Evolutionary conservation across 768 basidiomycete genomes (phyloP), one percentile per base, ranked within the genome.

Genomic region (Lactarius sanguifluus): DNA sequence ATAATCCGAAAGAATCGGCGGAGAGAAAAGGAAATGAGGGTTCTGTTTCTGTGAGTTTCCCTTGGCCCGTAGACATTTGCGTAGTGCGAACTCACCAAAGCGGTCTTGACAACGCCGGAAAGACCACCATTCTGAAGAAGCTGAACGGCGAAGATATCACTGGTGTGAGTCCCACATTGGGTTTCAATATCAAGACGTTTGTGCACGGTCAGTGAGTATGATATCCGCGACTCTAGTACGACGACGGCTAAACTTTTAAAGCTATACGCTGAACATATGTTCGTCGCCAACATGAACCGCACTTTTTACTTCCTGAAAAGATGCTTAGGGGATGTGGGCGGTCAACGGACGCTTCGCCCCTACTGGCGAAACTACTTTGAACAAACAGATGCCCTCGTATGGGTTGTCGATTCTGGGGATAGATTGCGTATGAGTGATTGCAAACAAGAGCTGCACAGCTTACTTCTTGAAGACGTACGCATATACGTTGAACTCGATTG

Each of bases 311-410:
- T 15, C 34, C 59, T 62, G 23, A 38, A 38, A 54, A 58, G 32
- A 47, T 50, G 23, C 62, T 64, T 72, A 98, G 96, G 96, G 97
- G 97, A 99, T 76, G 94, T 98, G 41, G 97, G 97, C 41, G 96
- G 97, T 28, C 97, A 99, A 76, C 87, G 90, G 64, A 96, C 94
- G 0, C 86, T 99, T 60, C 85, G 97, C 36, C 96, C 97, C 8
- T 98, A 98, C 76, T 99, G 97, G 97, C 82, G 94, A 30, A 99
- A 98, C 77, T 98, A 98, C 79, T 98, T 98, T 71, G 97, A 99
- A 77, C 93, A 95, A 77, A 98, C 97, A 12, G 97, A 98, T 77
- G 96, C 92, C 8, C 82, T 99, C 54, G 94, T 98, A 40, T 99
- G 97, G 97, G 96, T 99, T 20, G 96, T 99, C 50, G 97, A 99